Evolutionary conservation across 202 grass and related monocot species (phyloP).

Genomic region (Brachypodium distachyon): DNA sequence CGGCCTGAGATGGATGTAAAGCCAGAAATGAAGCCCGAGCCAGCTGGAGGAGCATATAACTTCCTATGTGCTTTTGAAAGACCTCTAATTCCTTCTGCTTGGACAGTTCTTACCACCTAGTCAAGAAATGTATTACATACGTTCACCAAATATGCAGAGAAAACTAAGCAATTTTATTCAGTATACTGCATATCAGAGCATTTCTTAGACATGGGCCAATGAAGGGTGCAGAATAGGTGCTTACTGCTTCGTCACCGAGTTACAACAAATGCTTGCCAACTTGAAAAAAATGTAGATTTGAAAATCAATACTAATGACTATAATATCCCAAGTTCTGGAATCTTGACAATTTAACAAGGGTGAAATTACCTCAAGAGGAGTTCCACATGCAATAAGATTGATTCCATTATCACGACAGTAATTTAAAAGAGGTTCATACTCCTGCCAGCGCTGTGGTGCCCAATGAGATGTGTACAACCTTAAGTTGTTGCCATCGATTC

Average conservation of each 20-base stretch:
- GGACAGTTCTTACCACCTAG: slow-evolving; percentile 89
- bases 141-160: slow-evolving; percentile 3
- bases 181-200: background rate
- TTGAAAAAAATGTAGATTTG: background rate
- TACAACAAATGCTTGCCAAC: background rate
- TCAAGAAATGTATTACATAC: slow-evolving; percentile 20
- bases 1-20: slow-evolving; percentile 86
- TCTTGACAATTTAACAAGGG: background rate
- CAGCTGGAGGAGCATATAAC: slow-evolving; percentile 73
- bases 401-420: slow-evolving; percentile 74
- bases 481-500: slow-evolving; percentile 68
- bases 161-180: slow-evolving; percentile 9
- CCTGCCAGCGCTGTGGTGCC: slow-evolving; percentile 83
- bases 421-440: slow-evolving; percentile 92
- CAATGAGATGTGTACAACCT: slow-evolving; percentile 76
- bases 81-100: slow-evolving; percentile 77
- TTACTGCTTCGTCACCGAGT: background rate
- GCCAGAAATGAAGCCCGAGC: slow-evolving; percentile 95
- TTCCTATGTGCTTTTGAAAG: slow-evolving; percentile 81
- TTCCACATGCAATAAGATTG: slow-evolving; percentile 89
- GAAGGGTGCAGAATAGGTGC: background rate
- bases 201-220: background rate
- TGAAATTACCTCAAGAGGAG: slow-evolving; percentile 81
- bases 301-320: slow-evolving; percentile 16
- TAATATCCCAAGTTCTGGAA: background rate